A percentile compares a stretch with the other conserved stretches of the same genome.
These are phyloP conservation scores for Knoxia roxburghii DNA, from an alignment of 257 asterid genomes.

Conservation along the genomic window DNA sequence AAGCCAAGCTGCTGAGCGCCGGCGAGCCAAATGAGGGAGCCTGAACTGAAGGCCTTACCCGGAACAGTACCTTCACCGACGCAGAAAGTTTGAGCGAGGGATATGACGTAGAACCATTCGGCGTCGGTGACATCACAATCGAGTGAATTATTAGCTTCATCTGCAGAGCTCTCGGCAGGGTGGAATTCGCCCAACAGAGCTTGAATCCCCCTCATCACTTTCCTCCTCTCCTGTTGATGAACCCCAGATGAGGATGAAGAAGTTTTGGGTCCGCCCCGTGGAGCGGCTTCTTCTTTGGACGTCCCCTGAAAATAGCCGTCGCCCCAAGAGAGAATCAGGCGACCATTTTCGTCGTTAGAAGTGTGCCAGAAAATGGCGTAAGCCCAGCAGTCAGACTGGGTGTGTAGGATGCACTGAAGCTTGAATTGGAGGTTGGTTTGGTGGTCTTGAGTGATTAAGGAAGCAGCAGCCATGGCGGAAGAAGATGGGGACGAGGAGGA, in stretches of 20 bases:
- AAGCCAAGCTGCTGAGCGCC: slow-evolving; percentile 55
- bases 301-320: slow-evolving; percentile 54
- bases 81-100: slow-evolving; percentile 55
- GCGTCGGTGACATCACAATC: slow-evolving; percentile 54
- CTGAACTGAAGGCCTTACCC: slow-evolving; percentile 55
- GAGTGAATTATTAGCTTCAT: slow-evolving; percentile 10
- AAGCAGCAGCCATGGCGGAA: not conserved
- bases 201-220: slow-evolving; percentile 55
- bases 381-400: slow-evolving; percentile 25
- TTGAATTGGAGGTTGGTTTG: slow-evolving; percentile 10
- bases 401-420: slow-evolving; percentile 20
- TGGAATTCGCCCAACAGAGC: slow-evolving; percentile 38
- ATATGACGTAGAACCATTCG: slow-evolving; percentile 88
- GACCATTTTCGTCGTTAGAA: slow-evolving; percentile 9
- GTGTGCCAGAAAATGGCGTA: slow-evolving; percentile 31
- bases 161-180: not conserved
- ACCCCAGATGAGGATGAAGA: not conserved
- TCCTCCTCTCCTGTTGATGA: slow-evolving; percentile 44
- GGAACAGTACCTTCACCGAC: slow-evolving; percentile 39
- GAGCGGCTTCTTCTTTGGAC: not conserved
- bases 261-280: not conserved
- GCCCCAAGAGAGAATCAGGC: slow-evolving; percentile 21
- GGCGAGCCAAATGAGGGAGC: slow-evolving; percentile 52
- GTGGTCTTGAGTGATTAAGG: slow-evolving; percentile 5
- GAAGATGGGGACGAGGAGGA: slow-evolving; percentile 12